These are phyloP conservation scores for Fomitopsis betulina DNA, from an alignment of 1,284 basidiomycete genomes.

Conservation along the genomic window DNA sequence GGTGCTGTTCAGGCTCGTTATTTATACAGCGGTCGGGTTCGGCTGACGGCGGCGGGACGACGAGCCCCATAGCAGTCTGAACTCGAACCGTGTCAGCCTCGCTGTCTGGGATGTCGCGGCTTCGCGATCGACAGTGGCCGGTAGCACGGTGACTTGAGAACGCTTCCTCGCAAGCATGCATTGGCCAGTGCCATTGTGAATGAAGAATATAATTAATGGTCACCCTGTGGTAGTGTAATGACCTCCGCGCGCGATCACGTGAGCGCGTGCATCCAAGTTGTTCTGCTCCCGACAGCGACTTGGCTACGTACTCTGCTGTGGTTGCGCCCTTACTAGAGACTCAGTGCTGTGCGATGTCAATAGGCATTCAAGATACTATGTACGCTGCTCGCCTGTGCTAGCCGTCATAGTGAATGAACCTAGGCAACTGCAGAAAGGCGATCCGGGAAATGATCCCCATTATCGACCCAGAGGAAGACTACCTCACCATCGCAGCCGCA, in stretches of 20 bases:
- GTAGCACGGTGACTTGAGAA: background rate
- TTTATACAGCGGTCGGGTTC: background rate
- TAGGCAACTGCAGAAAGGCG: slow-evolving; percentile 42
- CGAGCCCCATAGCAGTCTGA: background rate
- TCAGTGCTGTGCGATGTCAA: slow-evolving; percentile 5
- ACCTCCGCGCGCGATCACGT: background rate
- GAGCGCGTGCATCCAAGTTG: background rate
- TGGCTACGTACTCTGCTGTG: background rate
- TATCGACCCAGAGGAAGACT: slow-evolving; percentile 73
- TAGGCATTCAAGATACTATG: slow-evolving; percentile 10
- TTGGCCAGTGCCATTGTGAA: no score
- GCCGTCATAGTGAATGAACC: background rate
- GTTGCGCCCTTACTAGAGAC: background rate
- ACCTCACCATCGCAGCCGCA: slow-evolving; percentile 62
- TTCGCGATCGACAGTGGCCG: background rate
- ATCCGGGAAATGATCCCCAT: slow-evolving; percentile 63
- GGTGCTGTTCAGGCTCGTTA: background rate
- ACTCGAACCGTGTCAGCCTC: background rate
- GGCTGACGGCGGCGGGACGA: background rate
- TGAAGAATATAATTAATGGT: no score
- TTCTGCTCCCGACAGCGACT: background rate
- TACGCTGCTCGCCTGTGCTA: background rate
- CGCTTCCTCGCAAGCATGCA: no score
- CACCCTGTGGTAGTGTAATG: no score
- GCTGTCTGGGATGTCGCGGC: background rate